Percentiles rank a stretch among this genome's conserved stretches.
Evolutionary conservation across 2,329 filamentous ascomycete species (phyloP).

Genomic region (Blastomyces gilchristii): DNA sequence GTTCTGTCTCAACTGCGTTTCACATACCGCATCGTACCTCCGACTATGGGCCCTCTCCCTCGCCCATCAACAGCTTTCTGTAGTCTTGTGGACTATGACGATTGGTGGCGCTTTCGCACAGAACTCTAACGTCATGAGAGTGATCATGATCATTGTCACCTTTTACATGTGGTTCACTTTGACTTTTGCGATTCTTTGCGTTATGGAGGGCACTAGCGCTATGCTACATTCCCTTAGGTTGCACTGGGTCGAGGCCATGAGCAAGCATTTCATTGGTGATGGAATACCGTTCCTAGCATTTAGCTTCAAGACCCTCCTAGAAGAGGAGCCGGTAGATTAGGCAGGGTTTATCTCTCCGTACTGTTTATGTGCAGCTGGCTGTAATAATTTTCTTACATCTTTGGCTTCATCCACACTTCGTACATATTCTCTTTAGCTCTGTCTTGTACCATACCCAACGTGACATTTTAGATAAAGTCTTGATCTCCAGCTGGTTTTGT

Average conservation of each 20-base stretch:
- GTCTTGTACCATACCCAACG: neutral
- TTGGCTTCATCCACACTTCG: neutral
- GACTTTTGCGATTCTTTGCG: slow-evolving; percentile 67
- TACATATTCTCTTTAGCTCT: neutral
- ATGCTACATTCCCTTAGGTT: slow-evolving; percentile 88
- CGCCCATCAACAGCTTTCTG: slow-evolving; percentile 92
- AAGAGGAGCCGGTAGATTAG: slow-evolving; percentile 57
- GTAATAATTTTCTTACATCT: neutral
- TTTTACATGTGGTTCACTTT: slow-evolving; percentile 90
- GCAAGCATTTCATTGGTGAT: slow-evolving; percentile 89
- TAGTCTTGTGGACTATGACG: slow-evolving; percentile 96
- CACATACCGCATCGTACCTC: slow-evolving; percentile 95
- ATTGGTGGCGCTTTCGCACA: slow-evolving; percentile 63
- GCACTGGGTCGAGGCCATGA: slow-evolving; percentile 97
- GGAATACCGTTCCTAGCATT: slow-evolving; percentile 82
- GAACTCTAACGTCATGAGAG: slow-evolving; percentile 53
- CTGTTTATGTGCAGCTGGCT: neutral
- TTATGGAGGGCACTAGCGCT: slow-evolving; percentile 93
- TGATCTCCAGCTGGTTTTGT: neutral
- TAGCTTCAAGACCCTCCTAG: slow-evolving; percentile 71
- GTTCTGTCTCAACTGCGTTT: slow-evolving; percentile 98
- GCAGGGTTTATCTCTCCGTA: neutral
- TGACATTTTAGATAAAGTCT: neutral
- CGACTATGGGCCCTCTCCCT: slow-evolving; percentile 96
- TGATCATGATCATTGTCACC: slow-evolving; percentile 68